phyloP scores from a whole-genome alignment of 371 early-diverging fungal genomes.

The Actinomucor elegans region DNA sequence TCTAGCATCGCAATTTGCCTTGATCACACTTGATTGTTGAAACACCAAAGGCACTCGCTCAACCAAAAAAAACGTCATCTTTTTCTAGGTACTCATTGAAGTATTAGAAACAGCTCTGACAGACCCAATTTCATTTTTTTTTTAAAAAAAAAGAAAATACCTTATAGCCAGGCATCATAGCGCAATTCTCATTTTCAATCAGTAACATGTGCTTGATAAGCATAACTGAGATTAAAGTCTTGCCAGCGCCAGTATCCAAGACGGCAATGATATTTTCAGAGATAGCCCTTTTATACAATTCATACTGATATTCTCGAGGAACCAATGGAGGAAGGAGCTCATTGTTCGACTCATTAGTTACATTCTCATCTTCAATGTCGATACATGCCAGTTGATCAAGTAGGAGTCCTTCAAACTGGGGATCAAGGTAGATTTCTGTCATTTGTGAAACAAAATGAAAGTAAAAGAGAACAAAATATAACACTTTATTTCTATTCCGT shows the following conservation, averaged over 20 bases:
- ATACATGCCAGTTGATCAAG: neutral
- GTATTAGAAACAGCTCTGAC: too few species aligned
- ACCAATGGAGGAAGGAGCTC: neutral
- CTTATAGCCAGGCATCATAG: constrained; percentile 10
- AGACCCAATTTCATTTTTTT: neutral
- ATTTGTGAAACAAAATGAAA: neutral
- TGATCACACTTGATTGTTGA: constrained; percentile 77
- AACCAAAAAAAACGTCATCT: constrained; percentile 73
- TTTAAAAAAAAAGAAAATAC: neutral
- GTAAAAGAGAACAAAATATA: too few species aligned
- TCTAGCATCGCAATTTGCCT: constrained; percentile 57
- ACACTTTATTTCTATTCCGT: too few species aligned
- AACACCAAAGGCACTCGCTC: constrained; percentile 79
- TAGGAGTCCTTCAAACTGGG: neutral
- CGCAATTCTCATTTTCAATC: constrained; percentile 19
- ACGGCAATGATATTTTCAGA: constrained; percentile 78
- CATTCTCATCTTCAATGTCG: neutral
- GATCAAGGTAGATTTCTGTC: neutral
- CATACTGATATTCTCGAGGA: constrained; percentile 76
- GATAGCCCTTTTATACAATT: constrained; percentile 65
- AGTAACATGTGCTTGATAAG: constrained; percentile 70
- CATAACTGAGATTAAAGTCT: constrained; percentile 84
- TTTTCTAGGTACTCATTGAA: constrained; percentile 13
- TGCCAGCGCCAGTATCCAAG: constrained; percentile 89
- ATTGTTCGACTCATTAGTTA: too few species aligned